A percentile compares a stretch with the other conserved stretches of the same genome.
Conservation (phyloP, 768 basidiomycete genomes). For the Leccinellum albellum region DNA sequence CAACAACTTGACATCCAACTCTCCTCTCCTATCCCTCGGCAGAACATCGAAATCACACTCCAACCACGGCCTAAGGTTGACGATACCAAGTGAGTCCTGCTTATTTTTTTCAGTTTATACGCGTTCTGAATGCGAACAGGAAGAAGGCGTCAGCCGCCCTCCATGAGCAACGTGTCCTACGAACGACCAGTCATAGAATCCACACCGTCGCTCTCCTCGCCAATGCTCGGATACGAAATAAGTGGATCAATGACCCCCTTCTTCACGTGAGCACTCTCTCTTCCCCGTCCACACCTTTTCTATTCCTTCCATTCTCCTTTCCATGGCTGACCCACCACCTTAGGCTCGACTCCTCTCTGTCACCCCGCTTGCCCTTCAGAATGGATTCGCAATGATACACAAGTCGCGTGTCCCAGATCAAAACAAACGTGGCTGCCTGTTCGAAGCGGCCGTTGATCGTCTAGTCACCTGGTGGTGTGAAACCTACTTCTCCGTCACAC, state of each 20-base stretch:
- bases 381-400: constrained; percentile 76
- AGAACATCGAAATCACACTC: constrained; percentile 71
- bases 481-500: constrained; percentile 61
- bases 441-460: constrained; percentile 73
- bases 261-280: constrained; percentile 72
- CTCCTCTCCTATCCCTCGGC: constrained; percentile 34
- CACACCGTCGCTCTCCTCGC: constrained; percentile 81
- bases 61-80: constrained; percentile 40
- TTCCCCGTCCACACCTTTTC: too few species aligned
- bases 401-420: constrained; percentile 78
- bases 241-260: constrained; percentile 77
- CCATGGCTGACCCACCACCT: constrained; percentile 4
- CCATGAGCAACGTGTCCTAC: constrained; percentile 64
- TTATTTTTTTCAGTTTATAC: not conserved
- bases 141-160: constrained; percentile 39
- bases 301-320: too few species aligned
- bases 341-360: constrained; percentile 88
- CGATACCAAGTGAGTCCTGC: constrained; percentile 42
- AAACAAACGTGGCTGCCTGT: constrained; percentile 78
- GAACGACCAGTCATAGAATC: constrained; percentile 83
- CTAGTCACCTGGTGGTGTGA: constrained; percentile 84
- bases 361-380: constrained; percentile 76
- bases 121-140: constrained; percentile 34
- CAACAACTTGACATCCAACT: constrained; percentile 19
- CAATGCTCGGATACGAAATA: constrained; percentile 72